phyloP scores from a whole-genome alignment of 306 rosid species.

The Castanea mollissima region DNA sequence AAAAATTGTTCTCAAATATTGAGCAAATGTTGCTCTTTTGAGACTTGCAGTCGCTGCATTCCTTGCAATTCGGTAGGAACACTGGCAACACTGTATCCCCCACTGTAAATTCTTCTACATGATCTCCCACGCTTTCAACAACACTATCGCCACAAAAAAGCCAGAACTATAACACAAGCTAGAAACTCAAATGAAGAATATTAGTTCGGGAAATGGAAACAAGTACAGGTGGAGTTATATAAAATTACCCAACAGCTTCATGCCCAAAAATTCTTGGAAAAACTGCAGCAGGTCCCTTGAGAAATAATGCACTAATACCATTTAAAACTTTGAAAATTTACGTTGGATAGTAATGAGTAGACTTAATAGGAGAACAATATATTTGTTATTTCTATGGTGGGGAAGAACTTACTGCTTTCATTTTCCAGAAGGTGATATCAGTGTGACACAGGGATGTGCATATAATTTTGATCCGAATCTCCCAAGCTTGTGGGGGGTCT shows the following conservation, averaged over 20 bases:
- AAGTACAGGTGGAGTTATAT: not conserved
- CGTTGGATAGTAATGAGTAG: too few species aligned
- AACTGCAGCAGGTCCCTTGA: slow-evolving; percentile 17
- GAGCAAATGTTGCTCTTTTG: slow-evolving; percentile 48
- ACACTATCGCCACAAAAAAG: slow-evolving; percentile 9
- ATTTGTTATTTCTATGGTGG: not conserved
- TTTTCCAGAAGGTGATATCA: slow-evolving; percentile 53
- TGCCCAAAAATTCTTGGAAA: slow-evolving; percentile 49
- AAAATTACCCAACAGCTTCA: slow-evolving; percentile 65
- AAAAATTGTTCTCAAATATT: not conserved
- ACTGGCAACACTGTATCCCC: slow-evolving; percentile 64
- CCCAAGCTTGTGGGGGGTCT: slow-evolving; percentile 61
- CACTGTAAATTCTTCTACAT: slow-evolving; percentile 48
- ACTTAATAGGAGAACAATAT: too few species aligned
- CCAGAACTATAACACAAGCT: not conserved
- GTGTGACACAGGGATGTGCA: slow-evolving; percentile 62
- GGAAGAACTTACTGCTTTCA: slow-evolving; percentile 25
- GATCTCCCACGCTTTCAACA: slow-evolving; percentile 66
- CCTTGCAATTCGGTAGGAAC: slow-evolving; percentile 46
- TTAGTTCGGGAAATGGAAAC: too few species aligned
- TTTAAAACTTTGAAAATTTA: not conserved
- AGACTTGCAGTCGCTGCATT: slow-evolving; percentile 60
- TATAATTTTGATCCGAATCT: slow-evolving; percentile 52
- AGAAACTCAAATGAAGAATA: too few species aligned
- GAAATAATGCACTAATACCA: not conserved